Evolutionary conservation across 495 filamentous ascomycete species (phyloP).

Genomic region (Geoglossum glabrum): DNA sequence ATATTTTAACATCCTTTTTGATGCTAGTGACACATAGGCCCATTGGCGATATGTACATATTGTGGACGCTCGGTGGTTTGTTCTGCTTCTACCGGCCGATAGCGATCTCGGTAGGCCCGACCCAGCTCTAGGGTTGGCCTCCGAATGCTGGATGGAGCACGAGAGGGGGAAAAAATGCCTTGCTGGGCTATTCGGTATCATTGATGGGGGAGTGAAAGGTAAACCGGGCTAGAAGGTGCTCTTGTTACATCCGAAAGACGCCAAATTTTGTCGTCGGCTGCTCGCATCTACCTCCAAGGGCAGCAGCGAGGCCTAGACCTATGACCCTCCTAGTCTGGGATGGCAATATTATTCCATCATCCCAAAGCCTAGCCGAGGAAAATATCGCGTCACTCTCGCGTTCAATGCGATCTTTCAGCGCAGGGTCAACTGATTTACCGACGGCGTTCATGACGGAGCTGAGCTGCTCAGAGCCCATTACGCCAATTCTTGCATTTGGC

Average conservation of each 20-base stretch:
- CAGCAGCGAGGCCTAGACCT: conserved; percentile 62
- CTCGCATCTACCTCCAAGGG: conserved; percentile 34
- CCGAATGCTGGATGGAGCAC: too few relatives aligned
- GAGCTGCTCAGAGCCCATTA: conserved; percentile 92
- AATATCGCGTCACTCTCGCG: conserved; percentile 76
- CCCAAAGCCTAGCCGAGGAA: conserved; percentile 79
- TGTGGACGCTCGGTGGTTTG: too few relatives aligned
- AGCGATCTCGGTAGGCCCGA: too few relatives aligned
- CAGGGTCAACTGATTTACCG: conserved; percentile 62
- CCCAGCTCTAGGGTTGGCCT: too few relatives aligned
- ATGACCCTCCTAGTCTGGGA: conserved; percentile 69
- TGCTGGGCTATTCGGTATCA: neutral
- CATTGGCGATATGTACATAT: too few relatives aligned
- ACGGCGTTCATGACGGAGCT: conserved; percentile 88
- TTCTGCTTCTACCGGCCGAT: too few relatives aligned
- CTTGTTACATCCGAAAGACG: conserved; percentile 74
- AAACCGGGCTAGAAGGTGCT: neutral
- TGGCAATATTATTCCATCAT: conserved; percentile 86
- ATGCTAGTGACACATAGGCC: too few relatives aligned
- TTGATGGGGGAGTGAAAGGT: neutral
- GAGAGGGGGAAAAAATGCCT: too few relatives aligned
- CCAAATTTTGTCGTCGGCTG: conserved; percentile 62
- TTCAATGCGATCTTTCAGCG: conserved; percentile 69
- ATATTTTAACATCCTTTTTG: too few relatives aligned
- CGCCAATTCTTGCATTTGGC: conserved; percentile 86